Base-by-base conservation (phyloP, 2,329 filamentous ascomycete species). In the Fusarium algeriense region DNA sequence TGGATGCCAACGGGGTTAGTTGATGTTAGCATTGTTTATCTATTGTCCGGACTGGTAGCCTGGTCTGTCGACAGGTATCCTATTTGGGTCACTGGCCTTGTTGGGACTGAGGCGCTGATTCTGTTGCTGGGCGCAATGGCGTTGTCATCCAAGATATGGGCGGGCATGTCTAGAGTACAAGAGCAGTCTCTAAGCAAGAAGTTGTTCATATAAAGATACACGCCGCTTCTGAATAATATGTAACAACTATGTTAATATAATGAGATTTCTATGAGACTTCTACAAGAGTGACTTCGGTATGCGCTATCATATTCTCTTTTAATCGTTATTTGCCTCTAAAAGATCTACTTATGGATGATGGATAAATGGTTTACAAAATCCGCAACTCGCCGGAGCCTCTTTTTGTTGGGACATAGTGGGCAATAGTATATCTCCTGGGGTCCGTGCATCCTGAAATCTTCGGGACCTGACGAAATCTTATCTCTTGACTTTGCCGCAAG, bases 51-150 rank as follows among this genome's bases (percentile, higher is more conserved):
- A 26, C 23, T 59, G 14, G 23, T 59, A 49, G 37, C 45, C 5
- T 50, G 37, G 56, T 43, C 45, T n/a, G 28, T 50, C 8, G 37
- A 59, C 28, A 59, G 56, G 38, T 59, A 59, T 20, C 17, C 56
- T n/a, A 14, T 30, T 14, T 59, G 45, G 56, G 28, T 59, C 20
- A 50, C 26, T 28, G n/a, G 17, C 17, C n/a, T 49, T 8, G 34
- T 59, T 50, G 28, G 44, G n/a, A 13, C n/a, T 23, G 37, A 59
- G 45, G 45, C n/a, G 2, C 20, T 59, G 4, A 26, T 59, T 34
- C 56, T 59, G 10, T 34, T 58, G n/a, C 54, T 58, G 5, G 44
- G 44, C 32, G n/a, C 28, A 13, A 40, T 40, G 14, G 7, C 34
- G 13, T 34, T 58, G 10, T 58, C 34, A n/a, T 58, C n/a, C 2